Conservation (phyloP, 129 eudicot genomes). For the Escallonia herrerae region DNA sequence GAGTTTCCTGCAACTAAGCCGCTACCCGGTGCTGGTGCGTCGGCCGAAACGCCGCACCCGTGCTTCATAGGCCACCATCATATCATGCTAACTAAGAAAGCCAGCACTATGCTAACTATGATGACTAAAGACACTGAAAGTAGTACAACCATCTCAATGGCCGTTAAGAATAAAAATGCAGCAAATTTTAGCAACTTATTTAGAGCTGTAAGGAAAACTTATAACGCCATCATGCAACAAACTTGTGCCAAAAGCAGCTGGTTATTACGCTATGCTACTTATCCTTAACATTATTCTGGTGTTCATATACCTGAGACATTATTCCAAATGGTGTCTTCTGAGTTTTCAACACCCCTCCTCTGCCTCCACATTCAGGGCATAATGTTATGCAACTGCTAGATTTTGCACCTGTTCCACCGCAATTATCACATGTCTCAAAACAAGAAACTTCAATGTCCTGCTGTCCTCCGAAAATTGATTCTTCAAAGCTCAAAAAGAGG, state of each 20-base stretch:
- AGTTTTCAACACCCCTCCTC: constrained; percentile 58
- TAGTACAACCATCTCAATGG: too few species aligned
- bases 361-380: constrained; percentile 72
- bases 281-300: background rate
- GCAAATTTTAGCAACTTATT: background rate
- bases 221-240: background rate
- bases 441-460: constrained; percentile 57
- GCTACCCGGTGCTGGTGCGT: too few species aligned
- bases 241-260: background rate
- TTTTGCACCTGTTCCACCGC: constrained; percentile 91
- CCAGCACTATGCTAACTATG: too few species aligned
- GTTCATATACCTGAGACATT: constrained; percentile 68
- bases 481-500: constrained; percentile 80
- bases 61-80: too few species aligned
- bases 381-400: constrained; percentile 40
- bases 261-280: background rate
- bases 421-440: constrained; percentile 56
- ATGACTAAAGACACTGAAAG: too few species aligned
- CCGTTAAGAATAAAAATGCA: background rate
- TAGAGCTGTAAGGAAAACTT: background rate
- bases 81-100: too few species aligned
- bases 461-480: constrained; percentile 76
- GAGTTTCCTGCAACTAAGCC: too few species aligned
- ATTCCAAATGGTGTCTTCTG: constrained; percentile 86
- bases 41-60: too few species aligned